A percentile compares a stretch with the other conserved stretches of the same genome.
phyloP scores from a whole-genome alignment of 2,329 filamentous ascomycete species.

The Claviceps quebecensis region DNA sequence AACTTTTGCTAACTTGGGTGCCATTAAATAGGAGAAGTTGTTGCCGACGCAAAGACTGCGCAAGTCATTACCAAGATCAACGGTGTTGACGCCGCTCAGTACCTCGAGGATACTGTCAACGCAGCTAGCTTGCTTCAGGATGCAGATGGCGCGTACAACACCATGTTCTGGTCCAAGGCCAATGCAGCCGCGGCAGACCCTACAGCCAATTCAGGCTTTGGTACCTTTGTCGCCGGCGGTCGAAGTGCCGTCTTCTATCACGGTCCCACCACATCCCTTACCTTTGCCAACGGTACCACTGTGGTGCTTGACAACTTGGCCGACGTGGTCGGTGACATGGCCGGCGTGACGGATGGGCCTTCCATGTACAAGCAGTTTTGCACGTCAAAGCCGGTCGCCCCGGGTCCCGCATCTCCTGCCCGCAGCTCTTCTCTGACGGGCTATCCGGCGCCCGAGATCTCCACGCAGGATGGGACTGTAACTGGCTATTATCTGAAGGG shows the following conservation, averaged over 20 bases:
- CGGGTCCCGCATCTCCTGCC: neutral
- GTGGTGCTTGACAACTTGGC: conserved; percentile 18
- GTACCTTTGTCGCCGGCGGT: conserved; percentile 19
- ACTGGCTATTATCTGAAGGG: conserved; percentile 22
- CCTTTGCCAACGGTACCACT: conserved; percentile 23
- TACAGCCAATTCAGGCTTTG: conserved; percentile 5
- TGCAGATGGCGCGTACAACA: conserved; percentile 22
- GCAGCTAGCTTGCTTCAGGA: conserved; percentile 12
- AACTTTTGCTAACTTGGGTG: neutral
- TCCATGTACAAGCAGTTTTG: conserved; percentile 23
- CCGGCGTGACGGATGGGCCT: conserved; percentile 17
- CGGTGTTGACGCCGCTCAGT: conserved; percentile 12
- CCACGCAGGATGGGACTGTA: conserved; percentile 9
- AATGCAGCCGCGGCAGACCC: conserved; percentile 5
- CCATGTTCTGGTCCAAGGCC: conserved; percentile 19
- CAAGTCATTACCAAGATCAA: conserved; percentile 15
- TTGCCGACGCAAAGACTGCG: conserved; percentile 10
- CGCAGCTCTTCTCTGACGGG: conserved; percentile 3
- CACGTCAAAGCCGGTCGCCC: conserved; percentile 6
- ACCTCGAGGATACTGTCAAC: conserved; percentile 10
- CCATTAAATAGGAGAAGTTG: conserved; percentile 8
- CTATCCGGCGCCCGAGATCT: conserved; percentile 19
- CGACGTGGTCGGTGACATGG: conserved; percentile 15
- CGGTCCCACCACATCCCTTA: conserved; percentile 21
- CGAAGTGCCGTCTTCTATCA: conserved; percentile 14